phyloP scores from a whole-genome alignment of 164 flowering plant species.

The Kalanchoe fedtschenkoi region DNA sequence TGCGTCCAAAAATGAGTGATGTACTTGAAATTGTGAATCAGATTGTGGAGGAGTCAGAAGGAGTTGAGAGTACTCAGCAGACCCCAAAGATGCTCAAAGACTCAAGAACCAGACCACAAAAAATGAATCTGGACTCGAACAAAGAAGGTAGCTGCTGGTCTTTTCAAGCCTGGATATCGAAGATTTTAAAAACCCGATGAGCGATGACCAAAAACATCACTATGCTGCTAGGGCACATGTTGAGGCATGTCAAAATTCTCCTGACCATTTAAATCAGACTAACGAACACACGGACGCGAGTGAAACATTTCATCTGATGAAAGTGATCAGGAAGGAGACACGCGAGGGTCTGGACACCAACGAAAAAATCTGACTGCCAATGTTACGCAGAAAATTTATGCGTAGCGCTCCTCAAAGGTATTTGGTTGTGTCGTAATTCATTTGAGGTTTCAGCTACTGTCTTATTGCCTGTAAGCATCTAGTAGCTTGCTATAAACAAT shows the following conservation, averaged over 20 bases:
- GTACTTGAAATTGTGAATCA: conserved; percentile 54
- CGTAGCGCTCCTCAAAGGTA: neutral
- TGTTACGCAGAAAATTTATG: neutral
- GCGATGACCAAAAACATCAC: neutral
- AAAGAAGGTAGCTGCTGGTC: conserved; percentile 17
- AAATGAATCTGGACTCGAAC: conserved; percentile 12
- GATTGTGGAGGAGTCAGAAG: conserved; percentile 33
- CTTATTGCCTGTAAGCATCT: neutral
- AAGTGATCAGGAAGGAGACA: neutral
- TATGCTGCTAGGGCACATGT: no score
- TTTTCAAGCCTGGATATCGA: conserved; percentile 17
- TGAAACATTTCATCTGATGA: neutral
- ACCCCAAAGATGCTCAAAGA: conserved; percentile 9
- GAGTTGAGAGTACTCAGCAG: conserved; percentile 18
- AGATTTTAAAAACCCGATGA: conserved; percentile 18
- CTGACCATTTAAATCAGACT: neutral
- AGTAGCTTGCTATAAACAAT: no score
- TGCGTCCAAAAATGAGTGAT: conserved; percentile 78
- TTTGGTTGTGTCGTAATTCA: neutral
- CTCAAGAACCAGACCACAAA: conserved; percentile 10
- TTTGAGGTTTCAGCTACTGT: neutral
- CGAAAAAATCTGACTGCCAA: neutral
- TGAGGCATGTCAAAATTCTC: neutral
- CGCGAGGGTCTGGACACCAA: neutral
- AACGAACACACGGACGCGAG: neutral